Evolutionary conservation across 176 grass and related monocot species (phyloP).

Genomic region (Triticum urartu): DNA sequence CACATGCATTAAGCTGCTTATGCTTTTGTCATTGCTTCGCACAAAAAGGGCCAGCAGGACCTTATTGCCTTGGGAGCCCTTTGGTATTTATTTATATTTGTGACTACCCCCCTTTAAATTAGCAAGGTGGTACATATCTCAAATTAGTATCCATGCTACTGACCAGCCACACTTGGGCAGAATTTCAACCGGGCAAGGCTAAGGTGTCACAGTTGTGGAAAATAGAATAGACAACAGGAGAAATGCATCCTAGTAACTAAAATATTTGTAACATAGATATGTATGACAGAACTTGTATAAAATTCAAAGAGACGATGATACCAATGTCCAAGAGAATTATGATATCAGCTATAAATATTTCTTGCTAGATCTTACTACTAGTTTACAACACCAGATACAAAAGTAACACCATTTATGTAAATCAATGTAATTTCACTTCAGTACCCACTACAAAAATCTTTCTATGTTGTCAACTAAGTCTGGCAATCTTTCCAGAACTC

Average conservation of each 20-base stretch:
- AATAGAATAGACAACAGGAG: background rate
- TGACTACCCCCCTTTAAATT: background rate
- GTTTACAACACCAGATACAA: background rate
- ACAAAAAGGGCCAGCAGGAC: background rate
- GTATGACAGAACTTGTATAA: background rate
- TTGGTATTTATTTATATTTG: background rate
- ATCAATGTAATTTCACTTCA: background rate
- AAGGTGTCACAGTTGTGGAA: background rate
- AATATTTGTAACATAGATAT: slow-evolving; percentile 5
- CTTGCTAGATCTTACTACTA: background rate
- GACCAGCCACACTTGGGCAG: background rate
- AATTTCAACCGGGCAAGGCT: background rate
- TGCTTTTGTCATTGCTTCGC: background rate
- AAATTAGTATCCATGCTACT: background rate
- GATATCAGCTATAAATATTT: background rate
- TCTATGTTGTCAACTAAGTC: slow-evolving; percentile 5
- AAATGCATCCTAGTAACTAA: background rate
- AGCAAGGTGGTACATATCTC: background rate
- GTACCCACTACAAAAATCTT: background rate
- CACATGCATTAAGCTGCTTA: background rate
- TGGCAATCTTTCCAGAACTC: background rate
- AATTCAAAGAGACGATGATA: background rate
- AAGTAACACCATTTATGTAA: background rate
- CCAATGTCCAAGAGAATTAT: background rate
- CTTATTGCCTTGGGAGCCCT: background rate